Base-by-base conservation (phyloP, 148 eudicot species). In the Nepenthes gracilis region DNA sequence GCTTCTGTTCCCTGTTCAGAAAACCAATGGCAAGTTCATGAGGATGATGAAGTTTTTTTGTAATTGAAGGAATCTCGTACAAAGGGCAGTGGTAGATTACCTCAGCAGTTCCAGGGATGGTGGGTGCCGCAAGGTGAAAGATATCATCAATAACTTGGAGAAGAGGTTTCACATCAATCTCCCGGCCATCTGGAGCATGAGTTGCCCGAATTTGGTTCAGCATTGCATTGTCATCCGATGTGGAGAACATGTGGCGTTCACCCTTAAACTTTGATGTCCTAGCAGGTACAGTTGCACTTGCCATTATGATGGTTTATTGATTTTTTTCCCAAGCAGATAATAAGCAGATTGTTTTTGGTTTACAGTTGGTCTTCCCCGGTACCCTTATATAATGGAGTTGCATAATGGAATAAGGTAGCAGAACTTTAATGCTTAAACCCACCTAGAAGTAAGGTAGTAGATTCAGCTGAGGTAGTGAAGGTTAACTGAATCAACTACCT, bases 161-260 rank as follows among this genome's bases (percentile, higher is more conserved):
- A 36, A 88, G 68, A 9, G 83, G 80, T 63, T 64, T 75, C 40
- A 81, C 81, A 57, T 85, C 83, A 61, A 81, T 64, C 23, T 81
- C 86, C 5, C 81, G 83, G 40, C 83, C 81, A 54, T 85, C 96
- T 2, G 86, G 92, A 43, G 82, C 66, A 63, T 85, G 96, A 35
- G 83, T 79, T 2, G 71, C 74, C 37, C 64, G 67, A 15, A 88
- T 77, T 57, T 85, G 86, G 76, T 71, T 88, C 70, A 78, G 64
- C 87, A 85, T 77, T 47, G 79, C 80, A 43, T 48, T 75, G 59
- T 88, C 96, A 43, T 88, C 96, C 5, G 96, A 81, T 4, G 73
- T 32, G 7, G 85, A 70, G 72, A 79, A 77, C 82, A 75, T 59
- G 64, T 63, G 77, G 12, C 74, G 83, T 2, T 78, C 88, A 40